Percentiles rank a stretch among this genome's conserved stretches.
Conservation (phyloP, 2,329 filamentous ascomycete species). For the Chrysoporthe deuterocubensis region DNA sequence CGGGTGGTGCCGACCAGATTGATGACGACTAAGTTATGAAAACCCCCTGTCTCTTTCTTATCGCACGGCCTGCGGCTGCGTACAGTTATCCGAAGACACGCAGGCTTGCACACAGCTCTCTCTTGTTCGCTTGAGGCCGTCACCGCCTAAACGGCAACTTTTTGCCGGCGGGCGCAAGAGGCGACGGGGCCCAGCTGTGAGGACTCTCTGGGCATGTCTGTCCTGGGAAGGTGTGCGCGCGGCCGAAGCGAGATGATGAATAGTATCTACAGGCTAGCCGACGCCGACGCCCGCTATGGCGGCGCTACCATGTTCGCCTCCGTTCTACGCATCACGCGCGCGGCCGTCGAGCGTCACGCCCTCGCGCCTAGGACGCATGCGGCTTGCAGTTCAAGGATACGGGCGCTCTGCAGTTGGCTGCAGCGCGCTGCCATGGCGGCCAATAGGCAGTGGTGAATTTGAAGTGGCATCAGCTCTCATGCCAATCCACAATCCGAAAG, state of each 20-base stretch:
- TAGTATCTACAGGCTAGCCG: not conserved
- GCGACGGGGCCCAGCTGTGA: too few relatives aligned
- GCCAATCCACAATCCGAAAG: too few relatives aligned
- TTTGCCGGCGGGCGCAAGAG: too few relatives aligned
- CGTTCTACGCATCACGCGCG: not conserved
- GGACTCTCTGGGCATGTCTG: too few relatives aligned
- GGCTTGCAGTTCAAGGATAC: not conserved
- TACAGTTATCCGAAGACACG: not conserved
- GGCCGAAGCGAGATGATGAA: not conserved
- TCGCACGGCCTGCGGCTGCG: not conserved
- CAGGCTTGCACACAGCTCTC: not conserved
- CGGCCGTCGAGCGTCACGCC: not conserved
- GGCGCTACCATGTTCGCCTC: not conserved
- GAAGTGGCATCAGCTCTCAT: too few relatives aligned
- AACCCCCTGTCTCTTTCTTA: not conserved
- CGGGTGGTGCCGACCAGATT: not conserved
- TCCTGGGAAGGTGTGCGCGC: too few relatives aligned
- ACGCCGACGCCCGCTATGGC: not conserved
- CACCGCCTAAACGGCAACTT: too few relatives aligned
- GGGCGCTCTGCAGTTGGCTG: not conserved
- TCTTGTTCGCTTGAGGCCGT: too few relatives aligned
- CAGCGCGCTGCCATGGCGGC: not conserved
- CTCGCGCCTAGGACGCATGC: not conserved
- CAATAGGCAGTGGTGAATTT: not conserved
- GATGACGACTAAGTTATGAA: not conserved